Conservation (phyloP, 306 rosid genomes). For the Cicer pinnatifidum region DNA sequence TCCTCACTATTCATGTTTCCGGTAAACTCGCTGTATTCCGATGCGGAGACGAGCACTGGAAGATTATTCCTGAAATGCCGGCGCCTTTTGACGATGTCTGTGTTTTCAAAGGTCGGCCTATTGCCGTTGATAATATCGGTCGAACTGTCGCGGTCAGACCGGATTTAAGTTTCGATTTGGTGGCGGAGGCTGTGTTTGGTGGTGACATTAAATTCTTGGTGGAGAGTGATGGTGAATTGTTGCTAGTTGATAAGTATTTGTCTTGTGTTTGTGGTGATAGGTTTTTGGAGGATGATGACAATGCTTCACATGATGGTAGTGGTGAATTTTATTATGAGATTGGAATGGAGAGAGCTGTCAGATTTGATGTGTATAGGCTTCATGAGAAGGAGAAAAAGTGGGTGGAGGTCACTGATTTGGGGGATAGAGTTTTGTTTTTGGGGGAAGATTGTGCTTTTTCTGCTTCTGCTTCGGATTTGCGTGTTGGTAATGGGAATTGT, state of each 20-base stretch:
- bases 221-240: conserved; percentile 61
- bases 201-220: conserved; percentile 87
- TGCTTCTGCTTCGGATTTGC: conserved; percentile 53
- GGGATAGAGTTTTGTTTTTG: conserved; percentile 65
- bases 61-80: conserved; percentile 60
- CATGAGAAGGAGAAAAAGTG: conserved; percentile 55
- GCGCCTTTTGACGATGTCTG: conserved; percentile 76
- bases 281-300: background rate
- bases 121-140: conserved; percentile 74
- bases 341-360: conserved; percentile 60
- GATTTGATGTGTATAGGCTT: conserved; percentile 55
- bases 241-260: conserved; percentile 71
- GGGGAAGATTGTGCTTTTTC: conserved; percentile 76
- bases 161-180: conserved; percentile 43
- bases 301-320: background rate
- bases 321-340: conserved; percentile 36
- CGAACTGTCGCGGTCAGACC: conserved; percentile 58
- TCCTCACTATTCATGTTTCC: conserved; percentile 81
- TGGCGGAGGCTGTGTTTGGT: conserved; percentile 76
- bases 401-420: conserved; percentile 59
- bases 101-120: conserved; percentile 50
- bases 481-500: conserved; percentile 59
- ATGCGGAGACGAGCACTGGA: conserved; percentile 66
- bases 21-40: conserved; percentile 69
- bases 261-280: background rate